These are phyloP conservation scores for Zizania palustris DNA, from an alignment of 202 grass and related monocot species.

Conservation along the genomic window DNA sequence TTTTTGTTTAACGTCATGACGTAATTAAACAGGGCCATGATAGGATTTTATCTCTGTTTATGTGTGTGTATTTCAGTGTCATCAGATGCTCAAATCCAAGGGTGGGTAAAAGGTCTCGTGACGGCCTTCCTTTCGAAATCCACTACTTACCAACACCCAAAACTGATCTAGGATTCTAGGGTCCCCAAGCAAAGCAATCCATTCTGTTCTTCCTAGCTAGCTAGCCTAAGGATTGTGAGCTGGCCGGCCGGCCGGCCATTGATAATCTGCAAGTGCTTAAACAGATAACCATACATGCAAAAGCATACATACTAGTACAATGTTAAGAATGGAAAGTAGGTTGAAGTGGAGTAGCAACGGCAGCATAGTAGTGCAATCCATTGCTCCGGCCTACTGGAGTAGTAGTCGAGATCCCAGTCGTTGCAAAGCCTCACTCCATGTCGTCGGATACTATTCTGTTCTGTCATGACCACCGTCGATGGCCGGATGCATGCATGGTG, in stretches of 20 bases:
- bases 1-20: not conserved
- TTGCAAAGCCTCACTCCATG: no score
- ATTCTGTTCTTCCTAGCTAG: not conserved
- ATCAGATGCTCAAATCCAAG: conserved; percentile 7
- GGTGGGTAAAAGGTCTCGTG: no score
- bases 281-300: not conserved
- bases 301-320: not conserved
- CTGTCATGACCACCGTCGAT: conserved; percentile 5
- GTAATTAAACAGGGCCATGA: no score
- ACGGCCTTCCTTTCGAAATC: not conserved
- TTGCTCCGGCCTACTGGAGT: no score
- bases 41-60: no score
- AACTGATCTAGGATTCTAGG: no score
- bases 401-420: no score
- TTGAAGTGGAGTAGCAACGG: conserved; percentile 12
- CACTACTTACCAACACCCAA: not conserved
- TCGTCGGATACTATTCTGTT: no score
- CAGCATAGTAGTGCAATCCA: not conserved
- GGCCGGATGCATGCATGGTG: no score
- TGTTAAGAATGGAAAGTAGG: not conserved
- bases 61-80: no score
- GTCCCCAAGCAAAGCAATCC: not conserved
- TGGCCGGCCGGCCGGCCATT: no score
- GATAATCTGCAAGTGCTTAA: not conserved
- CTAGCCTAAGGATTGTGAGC: not conserved